Conservation (phyloP, 192 early-diverging fungal genomes). For the Umbelopsis vinacea region DNA sequence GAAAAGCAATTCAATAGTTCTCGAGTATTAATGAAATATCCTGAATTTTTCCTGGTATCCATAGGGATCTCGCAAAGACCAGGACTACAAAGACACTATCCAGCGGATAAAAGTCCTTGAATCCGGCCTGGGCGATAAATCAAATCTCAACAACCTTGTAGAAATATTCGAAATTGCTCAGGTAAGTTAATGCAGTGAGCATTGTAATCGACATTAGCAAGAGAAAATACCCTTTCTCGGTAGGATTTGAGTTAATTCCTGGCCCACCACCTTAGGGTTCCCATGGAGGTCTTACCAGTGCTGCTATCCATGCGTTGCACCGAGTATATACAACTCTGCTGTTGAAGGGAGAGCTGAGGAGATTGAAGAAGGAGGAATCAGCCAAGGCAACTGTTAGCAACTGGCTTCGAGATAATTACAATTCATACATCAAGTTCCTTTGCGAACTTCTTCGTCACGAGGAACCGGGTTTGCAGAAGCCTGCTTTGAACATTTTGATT, state of each 20-base stretch:
- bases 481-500: conserved; percentile 74
- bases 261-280: conserved; percentile 36
- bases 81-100: conserved; percentile 23
- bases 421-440: conserved; percentile 64
- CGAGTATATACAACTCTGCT: conserved; percentile 66
- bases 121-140: conserved; percentile 65
- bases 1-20: not conserved
- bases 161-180: conserved; percentile 61
- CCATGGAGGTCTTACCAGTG: conserved; percentile 61
- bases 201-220: not conserved
- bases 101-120: conserved; percentile 62
- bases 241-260: not conserved
- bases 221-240: not conserved
- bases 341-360: conserved; percentile 50
- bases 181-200: conserved; percentile 26
- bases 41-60: not conserved
- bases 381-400: conserved; percentile 61
- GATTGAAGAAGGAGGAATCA: conserved; percentile 40
- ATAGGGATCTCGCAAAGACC: conserved; percentile 15
- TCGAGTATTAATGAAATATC: not conserved
- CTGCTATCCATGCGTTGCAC: conserved; percentile 72
- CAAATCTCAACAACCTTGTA: conserved; percentile 78
- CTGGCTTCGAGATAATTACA: conserved; percentile 83
- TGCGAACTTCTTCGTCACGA: conserved; percentile 52
- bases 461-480: conserved; percentile 77